Evolutionary conservation across 2,329 filamentous ascomycete genomes (phyloP).

Genomic region (Trichoderma sp.): DNA sequence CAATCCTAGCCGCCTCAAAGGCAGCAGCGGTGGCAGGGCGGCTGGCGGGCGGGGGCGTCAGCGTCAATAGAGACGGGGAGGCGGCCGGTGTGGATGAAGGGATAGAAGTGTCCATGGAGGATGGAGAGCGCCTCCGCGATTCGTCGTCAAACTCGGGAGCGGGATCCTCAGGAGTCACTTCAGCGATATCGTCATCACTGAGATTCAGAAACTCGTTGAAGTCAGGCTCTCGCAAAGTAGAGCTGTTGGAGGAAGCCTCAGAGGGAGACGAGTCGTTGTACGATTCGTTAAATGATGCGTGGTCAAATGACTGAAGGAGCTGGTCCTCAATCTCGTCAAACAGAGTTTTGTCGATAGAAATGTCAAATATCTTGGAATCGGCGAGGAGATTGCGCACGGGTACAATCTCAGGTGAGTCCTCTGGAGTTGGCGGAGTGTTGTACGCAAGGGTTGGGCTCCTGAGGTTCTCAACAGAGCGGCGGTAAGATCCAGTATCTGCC

Average conservation of each 20-base stretch:
- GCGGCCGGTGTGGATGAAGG: slow-evolving; percentile 34
- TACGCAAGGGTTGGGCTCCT: slow-evolving; percentile 30
- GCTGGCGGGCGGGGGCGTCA: slow-evolving; percentile 49
- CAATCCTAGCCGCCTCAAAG: slow-evolving; percentile 58
- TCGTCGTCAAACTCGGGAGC: slow-evolving; percentile 23
- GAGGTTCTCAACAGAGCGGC: slow-evolving; percentile 27
- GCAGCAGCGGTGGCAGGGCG: slow-evolving; percentile 53
- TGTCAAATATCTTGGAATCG: slow-evolving; percentile 37
- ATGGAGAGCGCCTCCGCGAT: slow-evolving; percentile 28
- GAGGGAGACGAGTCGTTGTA: slow-evolving; percentile 40
- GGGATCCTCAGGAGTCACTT: slow-evolving; percentile 39
- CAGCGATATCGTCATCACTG: slow-evolving; percentile 61
- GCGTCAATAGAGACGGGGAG: slow-evolving; percentile 45
- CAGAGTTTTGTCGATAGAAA: slow-evolving; percentile 35
- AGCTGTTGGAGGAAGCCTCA: slow-evolving; percentile 37
- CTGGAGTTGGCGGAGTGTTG: slow-evolving; percentile 38
- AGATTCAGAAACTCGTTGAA: slow-evolving; percentile 57
- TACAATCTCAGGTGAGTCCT: slow-evolving; percentile 38
- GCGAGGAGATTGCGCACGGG: slow-evolving; percentile 35
- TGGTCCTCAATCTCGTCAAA: slow-evolving; percentile 37
- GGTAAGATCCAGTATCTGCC: slow-evolving; percentile 33
- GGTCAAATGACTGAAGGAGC: slow-evolving; percentile 35
- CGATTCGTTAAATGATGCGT: slow-evolving; percentile 35
- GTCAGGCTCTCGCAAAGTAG: slow-evolving; percentile 53
- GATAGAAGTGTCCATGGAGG: slow-evolving; percentile 33